These are phyloP conservation scores for Catharanthus roseus DNA, from an alignment of 257 asterid genomes.

Conservation along the genomic window DNA sequence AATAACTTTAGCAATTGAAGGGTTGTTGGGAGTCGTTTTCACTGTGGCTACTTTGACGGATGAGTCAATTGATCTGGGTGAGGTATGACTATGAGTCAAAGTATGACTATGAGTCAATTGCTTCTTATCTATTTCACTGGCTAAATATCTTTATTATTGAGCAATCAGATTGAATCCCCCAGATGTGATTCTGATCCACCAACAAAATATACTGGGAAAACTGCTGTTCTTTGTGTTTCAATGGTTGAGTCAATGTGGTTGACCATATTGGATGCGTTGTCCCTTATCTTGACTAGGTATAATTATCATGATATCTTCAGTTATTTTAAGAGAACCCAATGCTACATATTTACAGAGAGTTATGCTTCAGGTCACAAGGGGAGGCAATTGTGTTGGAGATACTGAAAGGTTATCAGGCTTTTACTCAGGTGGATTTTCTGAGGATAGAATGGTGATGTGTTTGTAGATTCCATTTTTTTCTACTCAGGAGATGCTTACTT, in stretches of 20 bases:
- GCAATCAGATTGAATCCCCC: constrained; percentile 84
- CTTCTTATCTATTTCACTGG: constrained; percentile 17
- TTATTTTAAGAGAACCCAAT: constrained; percentile 4
- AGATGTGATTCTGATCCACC: constrained; percentile 72
- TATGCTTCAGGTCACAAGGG: constrained; percentile 77
- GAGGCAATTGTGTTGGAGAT: constrained; percentile 98
- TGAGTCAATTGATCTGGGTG: constrained; percentile 93
- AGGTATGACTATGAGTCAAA: constrained; percentile 43
- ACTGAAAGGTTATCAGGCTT: constrained; percentile 97
- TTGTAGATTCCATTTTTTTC: background rate
- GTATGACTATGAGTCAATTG: constrained; percentile 2
- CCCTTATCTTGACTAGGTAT: constrained; percentile 71
- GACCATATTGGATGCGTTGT: constrained; percentile 87
- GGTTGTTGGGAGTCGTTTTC: constrained; percentile 88
- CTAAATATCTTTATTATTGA: constrained; percentile 34
- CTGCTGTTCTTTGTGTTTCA: constrained; percentile 69
- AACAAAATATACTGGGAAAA: constrained; percentile 53
- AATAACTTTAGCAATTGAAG: constrained; percentile 93
- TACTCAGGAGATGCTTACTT: background rate
- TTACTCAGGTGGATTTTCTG: constrained; percentile 58
- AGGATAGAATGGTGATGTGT: constrained; percentile 8
- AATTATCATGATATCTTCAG: constrained; percentile 18
- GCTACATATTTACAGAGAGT: constrained; percentile 20
- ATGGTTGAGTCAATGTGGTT: constrained; percentile 95
- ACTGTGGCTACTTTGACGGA: constrained; percentile 97